Conservation (phyloP, 2,329 filamentous ascomycete genomes). For the Dothidotthia symphoricarpi region DNA sequence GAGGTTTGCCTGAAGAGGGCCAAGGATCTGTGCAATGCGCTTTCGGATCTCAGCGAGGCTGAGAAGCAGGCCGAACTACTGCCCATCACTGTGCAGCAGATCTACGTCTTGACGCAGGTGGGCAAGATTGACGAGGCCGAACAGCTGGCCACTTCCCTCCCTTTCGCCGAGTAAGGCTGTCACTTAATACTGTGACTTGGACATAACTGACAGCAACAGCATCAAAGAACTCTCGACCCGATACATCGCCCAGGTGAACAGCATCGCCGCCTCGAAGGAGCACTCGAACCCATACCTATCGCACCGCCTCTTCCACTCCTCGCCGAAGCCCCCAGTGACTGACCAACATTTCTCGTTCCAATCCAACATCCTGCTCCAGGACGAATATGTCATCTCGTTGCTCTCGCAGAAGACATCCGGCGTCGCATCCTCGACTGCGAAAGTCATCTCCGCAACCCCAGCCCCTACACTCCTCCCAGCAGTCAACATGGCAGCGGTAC, state of each 20-base stretch:
- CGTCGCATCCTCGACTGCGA: conserved; percentile 57
- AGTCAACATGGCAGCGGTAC: conserved; percentile 58
- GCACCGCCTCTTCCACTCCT: conserved; percentile 60
- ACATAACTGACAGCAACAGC: conserved; percentile 42
- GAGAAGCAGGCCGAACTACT: conserved; percentile 73
- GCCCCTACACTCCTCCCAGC: conserved; percentile 49
- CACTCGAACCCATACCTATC: conserved; percentile 65
- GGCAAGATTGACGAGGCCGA: conserved; percentile 66
- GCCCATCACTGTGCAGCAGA: conserved; percentile 73
- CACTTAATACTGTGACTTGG: no score
- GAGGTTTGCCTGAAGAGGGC: conserved; percentile 68
- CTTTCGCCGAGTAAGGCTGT: conserved; percentile 57
- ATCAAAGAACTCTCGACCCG: conserved; percentile 66
- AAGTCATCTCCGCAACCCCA: conserved; percentile 49
- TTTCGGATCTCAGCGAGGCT: conserved; percentile 70
- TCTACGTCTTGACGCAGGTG: conserved; percentile 67
- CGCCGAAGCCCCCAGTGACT: conserved; percentile 53
- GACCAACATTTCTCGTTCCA: conserved; percentile 75
- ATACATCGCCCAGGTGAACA: conserved; percentile 67
- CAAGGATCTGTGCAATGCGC: conserved; percentile 66
- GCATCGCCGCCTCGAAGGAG: conserved; percentile 49
- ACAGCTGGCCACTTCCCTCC: conserved; percentile 61
- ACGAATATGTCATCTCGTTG: conserved; percentile 64
- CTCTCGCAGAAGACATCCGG: conserved; percentile 67
- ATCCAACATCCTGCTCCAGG: conserved; percentile 58